Percentiles rank a stretch among this genome's conserved stretches.
Conservation (phyloP, 805 yeast species). For the Saccharomycopsis sp. region DNA sequence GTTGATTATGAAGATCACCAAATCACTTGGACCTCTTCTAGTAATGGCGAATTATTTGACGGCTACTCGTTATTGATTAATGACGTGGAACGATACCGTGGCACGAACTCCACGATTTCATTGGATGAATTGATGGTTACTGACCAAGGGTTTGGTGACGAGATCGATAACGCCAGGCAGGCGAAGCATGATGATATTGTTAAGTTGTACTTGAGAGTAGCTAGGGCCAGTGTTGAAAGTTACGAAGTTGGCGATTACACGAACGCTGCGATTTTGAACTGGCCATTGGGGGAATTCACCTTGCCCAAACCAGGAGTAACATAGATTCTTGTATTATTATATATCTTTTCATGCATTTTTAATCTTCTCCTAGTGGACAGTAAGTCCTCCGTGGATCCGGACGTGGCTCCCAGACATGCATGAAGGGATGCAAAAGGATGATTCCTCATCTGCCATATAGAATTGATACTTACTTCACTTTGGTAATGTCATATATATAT, state of each 20-base stretch:
- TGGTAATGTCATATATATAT: too few relatives aligned
- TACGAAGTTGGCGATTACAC: slow-evolving; percentile 54
- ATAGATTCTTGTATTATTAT: too few relatives aligned
- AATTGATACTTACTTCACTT: too few relatives aligned
- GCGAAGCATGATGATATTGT: slow-evolving; percentile 28
- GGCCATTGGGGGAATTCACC: slow-evolving; percentile 54
- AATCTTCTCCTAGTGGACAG: too few relatives aligned
- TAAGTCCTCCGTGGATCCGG: too few relatives aligned
- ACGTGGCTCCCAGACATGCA: too few relatives aligned
- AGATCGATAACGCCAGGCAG: slow-evolving; percentile 30
- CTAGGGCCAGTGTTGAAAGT: slow-evolving; percentile 37
- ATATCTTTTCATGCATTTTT: too few relatives aligned
- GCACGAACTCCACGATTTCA: slow-evolving; percentile 40
- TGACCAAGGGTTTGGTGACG: slow-evolving; percentile 27
- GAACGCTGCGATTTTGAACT: slow-evolving; percentile 48
- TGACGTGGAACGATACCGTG: slow-evolving; percentile 72
- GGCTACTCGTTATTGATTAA: slow-evolving; percentile 65
- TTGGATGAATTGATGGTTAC: slow-evolving; percentile 30
- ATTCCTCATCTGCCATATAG: too few relatives aligned
- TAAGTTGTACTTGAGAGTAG: slow-evolving; percentile 49
- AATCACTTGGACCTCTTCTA: slow-evolving; percentile 32
- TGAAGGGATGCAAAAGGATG: too few relatives aligned
- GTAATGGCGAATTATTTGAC: slow-evolving; percentile 30
- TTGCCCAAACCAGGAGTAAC: slow-evolving; percentile 50
- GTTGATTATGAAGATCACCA: slow-evolving; percentile 28